A percentile compares a stretch with the other conserved stretches of the same genome.
Conservation (phyloP, 768 basidiomycete species). For the Tulasnella sp. region DNA sequence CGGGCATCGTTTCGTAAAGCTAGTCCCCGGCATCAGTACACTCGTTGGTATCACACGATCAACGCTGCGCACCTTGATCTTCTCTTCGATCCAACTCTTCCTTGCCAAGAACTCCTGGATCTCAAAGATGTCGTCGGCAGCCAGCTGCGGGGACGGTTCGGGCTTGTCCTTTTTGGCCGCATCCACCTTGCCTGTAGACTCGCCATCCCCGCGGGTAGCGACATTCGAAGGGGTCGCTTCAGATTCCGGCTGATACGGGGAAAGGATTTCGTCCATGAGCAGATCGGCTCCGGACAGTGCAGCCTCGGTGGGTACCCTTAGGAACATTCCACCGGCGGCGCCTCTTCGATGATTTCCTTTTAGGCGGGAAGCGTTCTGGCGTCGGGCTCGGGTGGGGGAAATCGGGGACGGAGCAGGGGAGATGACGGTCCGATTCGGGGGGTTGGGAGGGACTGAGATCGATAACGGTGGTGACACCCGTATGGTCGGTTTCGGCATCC, state of each 20-base stretch:
- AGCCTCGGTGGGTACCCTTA: not conserved
- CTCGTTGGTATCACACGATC: slow-evolving; percentile 5
- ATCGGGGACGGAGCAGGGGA: not conserved
- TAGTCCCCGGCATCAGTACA: slow-evolving; percentile 25
- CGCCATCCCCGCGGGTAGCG: too few species aligned
- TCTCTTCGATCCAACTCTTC: slow-evolving; percentile 81
- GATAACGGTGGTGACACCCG: not conserved
- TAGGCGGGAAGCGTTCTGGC: not conserved
- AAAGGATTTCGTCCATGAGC: not conserved
- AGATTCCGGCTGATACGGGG: not conserved
- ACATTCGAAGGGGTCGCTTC: not conserved
- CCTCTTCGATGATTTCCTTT: too few species aligned
- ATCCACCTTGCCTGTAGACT: too few species aligned
- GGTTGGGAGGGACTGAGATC: not conserved
- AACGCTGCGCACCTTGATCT: slow-evolving; percentile 49
- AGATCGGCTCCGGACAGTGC: not conserved
- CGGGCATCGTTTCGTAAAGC: slow-evolving; percentile 68
- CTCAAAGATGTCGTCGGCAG: slow-evolving; percentile 15
- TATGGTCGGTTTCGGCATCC: not conserved
- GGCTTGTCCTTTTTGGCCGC: not conserved
- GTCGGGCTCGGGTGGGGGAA: slow-evolving; percentile 1
- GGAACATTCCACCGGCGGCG: not conserved
- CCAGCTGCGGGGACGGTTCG: slow-evolving; percentile 1
- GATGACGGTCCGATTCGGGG: not conserved
- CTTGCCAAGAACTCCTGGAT: slow-evolving; percentile 28